Conservation (phyloP, 208 protist genomes). For the Entamoeba dispar region DNA sequence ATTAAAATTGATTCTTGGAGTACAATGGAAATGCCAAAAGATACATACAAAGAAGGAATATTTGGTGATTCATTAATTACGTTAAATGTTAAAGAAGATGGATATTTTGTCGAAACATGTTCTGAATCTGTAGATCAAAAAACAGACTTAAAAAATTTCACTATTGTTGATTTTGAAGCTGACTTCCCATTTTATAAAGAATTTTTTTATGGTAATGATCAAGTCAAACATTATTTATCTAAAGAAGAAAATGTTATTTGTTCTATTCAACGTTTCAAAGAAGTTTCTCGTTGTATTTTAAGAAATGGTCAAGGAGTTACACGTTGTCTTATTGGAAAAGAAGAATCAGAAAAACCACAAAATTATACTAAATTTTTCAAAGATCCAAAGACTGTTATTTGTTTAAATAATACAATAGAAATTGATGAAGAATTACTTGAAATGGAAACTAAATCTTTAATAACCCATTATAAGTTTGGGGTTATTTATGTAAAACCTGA, state of each 20-base stretch:
- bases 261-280: not conserved
- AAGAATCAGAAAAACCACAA: not conserved
- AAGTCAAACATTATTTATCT: not conserved
- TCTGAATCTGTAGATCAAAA: not conserved
- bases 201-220: not conserved
- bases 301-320: not conserved
- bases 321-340: not conserved
- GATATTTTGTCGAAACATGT: not conserved
- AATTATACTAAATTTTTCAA: not conserved
- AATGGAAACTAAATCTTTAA: not conserved
- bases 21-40: not conserved
- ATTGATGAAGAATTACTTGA: not conserved
- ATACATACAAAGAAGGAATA: not conserved
- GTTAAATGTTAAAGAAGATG: not conserved
- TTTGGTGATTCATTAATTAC: not conserved
- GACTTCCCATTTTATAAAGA: not conserved
- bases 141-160: not conserved
- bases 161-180: not conserved
- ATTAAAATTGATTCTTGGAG: not conserved
- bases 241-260: not conserved
- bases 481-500: not conserved
- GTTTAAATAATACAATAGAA: not conserved
- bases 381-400: not conserved
- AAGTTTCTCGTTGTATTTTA: not conserved
- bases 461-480: not conserved